Evolutionary conservation across 768 basidiomycete species (phyloP).

Genomic region (Leccinum rimulosum): DNA sequence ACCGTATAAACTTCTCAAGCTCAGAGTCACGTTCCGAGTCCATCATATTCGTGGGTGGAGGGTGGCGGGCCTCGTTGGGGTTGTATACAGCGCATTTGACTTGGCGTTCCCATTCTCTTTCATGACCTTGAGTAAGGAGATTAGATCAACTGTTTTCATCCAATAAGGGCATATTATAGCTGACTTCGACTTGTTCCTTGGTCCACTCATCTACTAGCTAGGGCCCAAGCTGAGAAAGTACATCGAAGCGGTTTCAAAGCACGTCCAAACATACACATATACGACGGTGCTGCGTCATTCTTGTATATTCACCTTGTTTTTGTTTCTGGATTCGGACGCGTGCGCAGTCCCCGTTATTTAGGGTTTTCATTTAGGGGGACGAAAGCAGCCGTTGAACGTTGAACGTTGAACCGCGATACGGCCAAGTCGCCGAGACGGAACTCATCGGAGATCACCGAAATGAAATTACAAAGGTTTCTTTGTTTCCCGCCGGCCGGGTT

Average conservation of each 20-base stretch:
- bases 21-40: slow-evolving; percentile 85
- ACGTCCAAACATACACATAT: no score
- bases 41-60: slow-evolving; percentile 77
- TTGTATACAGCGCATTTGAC: slow-evolving; percentile 74
- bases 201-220: slow-evolving; percentile 70
- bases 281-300: no score
- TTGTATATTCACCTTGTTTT: no score
- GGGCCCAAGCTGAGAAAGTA: no score
- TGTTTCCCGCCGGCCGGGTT: no score
- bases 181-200: slow-evolving; percentile 84
- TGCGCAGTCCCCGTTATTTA: no score
- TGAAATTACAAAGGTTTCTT: slow-evolving; percentile 17
- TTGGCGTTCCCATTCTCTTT: slow-evolving; percentile 75
- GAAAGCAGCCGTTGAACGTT: not conserved
- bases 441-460: slow-evolving; percentile 21
- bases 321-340: no score
- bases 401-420: not conserved
- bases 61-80: slow-evolving; percentile 77
- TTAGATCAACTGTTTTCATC: slow-evolving; percentile 9
- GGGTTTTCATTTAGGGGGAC: not conserved
- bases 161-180: slow-evolving; percentile 21
- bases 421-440: slow-evolving; percentile 7
- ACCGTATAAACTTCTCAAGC: slow-evolving; percentile 85
- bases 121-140: slow-evolving; percentile 56
- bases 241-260: no score